Percentiles rank a stretch among this genome's conserved stretches.
Evolutionary conservation across 805 yeast genomes (phyloP).

Genomic region (Scheffersomyces lignosus): DNA sequence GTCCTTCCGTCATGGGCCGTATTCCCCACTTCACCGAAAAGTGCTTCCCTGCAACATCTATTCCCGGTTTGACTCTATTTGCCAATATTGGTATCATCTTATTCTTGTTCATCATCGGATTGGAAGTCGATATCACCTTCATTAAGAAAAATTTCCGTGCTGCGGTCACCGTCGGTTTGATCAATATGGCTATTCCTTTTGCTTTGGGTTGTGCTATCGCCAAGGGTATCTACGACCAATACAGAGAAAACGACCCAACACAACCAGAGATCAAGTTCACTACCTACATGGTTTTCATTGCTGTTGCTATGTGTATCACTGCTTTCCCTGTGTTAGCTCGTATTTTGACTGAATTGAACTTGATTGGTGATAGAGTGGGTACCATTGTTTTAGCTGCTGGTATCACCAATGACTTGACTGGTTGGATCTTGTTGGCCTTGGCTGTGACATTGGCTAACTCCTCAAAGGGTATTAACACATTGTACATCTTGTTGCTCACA

Average conservation of each 20-base stretch:
- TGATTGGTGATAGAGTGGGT: conserved; percentile 72
- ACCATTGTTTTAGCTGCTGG: conserved; percentile 78
- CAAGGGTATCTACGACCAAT: conserved; percentile 62
- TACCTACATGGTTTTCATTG: conserved; percentile 76
- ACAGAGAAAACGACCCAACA: conserved; percentile 33
- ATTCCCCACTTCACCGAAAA: conserved; percentile 64
- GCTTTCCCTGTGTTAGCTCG: conserved; percentile 86
- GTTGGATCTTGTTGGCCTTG: conserved; percentile 79
- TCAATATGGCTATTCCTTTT: conserved; percentile 77
- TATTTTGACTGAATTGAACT: conserved; percentile 69
- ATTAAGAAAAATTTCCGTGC: conserved; percentile 58
- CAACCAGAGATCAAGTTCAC: conserved; percentile 54
- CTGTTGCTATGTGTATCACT: conserved; percentile 81
- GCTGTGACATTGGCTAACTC: conserved; percentile 77
- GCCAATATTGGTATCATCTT: conserved; percentile 77
- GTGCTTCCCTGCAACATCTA: conserved; percentile 64
- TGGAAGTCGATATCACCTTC: conserved; percentile 73
- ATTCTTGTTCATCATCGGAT: conserved; percentile 72
- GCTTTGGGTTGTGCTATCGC: conserved; percentile 76
- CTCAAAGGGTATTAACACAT: conserved; percentile 63
- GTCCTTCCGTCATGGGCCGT: conserved; percentile 74
- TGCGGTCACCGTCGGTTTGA: conserved; percentile 67
- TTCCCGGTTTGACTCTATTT: conserved; percentile 61
- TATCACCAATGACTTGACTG: conserved; percentile 73
- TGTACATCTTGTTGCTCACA: conserved; percentile 65